Evolutionary conservation across 768 basidiomycete species (phyloP).

Genomic region (Kondoa malvinella): DNA sequence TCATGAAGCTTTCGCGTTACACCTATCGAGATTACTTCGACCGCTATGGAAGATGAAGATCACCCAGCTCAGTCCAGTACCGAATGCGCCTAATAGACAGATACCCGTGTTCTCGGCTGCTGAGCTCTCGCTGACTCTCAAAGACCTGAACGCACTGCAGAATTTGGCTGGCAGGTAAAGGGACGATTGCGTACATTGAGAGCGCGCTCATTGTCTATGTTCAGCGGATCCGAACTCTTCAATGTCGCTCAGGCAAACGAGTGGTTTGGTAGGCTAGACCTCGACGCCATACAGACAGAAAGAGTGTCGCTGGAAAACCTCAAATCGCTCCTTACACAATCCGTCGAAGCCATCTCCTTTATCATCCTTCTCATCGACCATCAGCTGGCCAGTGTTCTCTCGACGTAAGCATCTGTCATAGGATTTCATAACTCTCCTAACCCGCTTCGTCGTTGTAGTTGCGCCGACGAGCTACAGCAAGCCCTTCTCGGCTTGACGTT

Average conservation of each 20-base stretch:
- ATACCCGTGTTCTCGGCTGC: background rate
- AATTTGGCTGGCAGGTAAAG: background rate
- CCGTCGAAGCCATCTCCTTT: conserved; percentile 88
- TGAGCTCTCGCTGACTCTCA: background rate
- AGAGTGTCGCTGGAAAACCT: conserved; percentile 44
- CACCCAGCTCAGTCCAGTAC: conserved; percentile 31
- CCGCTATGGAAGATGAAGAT: conserved; percentile 76
- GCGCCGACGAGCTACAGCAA: conserved; percentile 54
- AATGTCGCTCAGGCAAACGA: conserved; percentile 55
- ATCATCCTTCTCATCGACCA: conserved; percentile 83
- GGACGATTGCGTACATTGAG: too few relatives aligned
- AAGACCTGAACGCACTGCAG: conserved; percentile 3
- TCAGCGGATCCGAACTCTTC: conserved; percentile 49
- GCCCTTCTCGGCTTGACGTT: conserved; percentile 56
- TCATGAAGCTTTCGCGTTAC: conserved; percentile 70
- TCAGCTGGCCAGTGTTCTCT: conserved; percentile 63
- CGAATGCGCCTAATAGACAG: conserved; percentile 2
- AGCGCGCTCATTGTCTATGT: background rate
- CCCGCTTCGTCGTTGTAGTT: conserved; percentile 36
- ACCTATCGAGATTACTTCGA: conserved; percentile 65
- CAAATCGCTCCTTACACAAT: conserved; percentile 54
- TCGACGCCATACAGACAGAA: conserved; percentile 65
- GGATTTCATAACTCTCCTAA: conserved; percentile 11
- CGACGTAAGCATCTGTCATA: conserved; percentile 43
- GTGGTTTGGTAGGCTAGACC: conserved; percentile 41